Base-by-base conservation (phyloP, 495 filamentous ascomycete genomes). In the Platismatia glauca region DNA sequence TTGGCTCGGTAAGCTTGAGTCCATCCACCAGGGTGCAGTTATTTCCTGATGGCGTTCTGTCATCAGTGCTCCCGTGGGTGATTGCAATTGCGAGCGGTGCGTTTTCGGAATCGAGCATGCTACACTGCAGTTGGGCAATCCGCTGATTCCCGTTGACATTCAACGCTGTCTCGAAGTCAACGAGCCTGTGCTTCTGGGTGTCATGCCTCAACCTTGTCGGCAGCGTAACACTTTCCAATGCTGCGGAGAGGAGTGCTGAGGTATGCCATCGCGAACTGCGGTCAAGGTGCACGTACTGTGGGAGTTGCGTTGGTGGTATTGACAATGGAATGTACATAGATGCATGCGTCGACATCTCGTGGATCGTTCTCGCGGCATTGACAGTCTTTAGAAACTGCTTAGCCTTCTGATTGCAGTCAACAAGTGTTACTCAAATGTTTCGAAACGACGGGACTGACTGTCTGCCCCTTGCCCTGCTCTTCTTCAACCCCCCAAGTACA, bases 401-500 rank as follows among this genome's bases (percentile, higher is more conserved):
- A 59, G 74, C 73, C 75, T 79, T 33, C 24, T 33, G 16, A 53
- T 33, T 5, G 27, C 69, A 59, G 34, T 13, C 33, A 59, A 59
- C 20, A 38, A 27, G 24, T 27, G 13, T 22, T 50, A 55, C 38
- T 60, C 50, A 37, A 44, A 15, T 37, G 44, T 15, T 46, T 11
- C 46, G 52, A 39, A 16, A 60, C 57, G 57, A 34, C 46, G 43
- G 60, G 43, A 60, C 41, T 8, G 59, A 67, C 84, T 78, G 20
- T 64, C 81, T 73, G 35, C 81, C 75, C 59, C 74, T 83, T 63
- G 72, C 74, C n/a, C 78, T 55, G 55, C 43, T 66, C 78, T 57
- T 84, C 82, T 71, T 94, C 87, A 53, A 90, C 71, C 11, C 88
- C 93, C 86, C 92, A 97, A 24, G 91, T 82, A 86, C 89, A 94